phyloP scores from a whole-genome alignment of 176 grass and related monocot species.

The sorghum (Sorghum bicolor) region DNA sequence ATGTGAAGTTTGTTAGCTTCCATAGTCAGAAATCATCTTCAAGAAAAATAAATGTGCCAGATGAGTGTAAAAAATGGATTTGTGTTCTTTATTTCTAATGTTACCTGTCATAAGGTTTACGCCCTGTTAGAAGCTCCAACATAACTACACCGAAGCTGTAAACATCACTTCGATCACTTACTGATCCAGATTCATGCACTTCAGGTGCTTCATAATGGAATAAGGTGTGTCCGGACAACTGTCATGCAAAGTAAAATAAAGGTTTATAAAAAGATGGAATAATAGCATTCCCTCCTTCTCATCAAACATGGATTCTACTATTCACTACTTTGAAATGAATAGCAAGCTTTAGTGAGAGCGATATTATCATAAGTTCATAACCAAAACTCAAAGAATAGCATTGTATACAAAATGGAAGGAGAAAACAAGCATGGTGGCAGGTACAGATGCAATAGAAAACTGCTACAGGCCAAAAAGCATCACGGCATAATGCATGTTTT shows the following conservation, averaged over 20 bases:
- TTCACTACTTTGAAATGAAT: neutral
- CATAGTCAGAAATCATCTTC: neutral
- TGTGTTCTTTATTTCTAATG: neutral
- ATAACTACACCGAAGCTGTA: constrained; percentile 97
- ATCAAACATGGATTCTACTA: neutral
- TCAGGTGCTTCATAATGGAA: constrained; percentile 93
- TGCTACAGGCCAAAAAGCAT: neutral
- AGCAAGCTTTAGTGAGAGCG: neutral
- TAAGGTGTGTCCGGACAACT: constrained; percentile 66
- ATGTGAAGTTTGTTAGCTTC: constrained; percentile 11
- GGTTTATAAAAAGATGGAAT: constrained; percentile 13
- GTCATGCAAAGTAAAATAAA: constrained; percentile 26
- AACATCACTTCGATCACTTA: constrained; percentile 84
- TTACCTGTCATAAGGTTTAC: constrained; percentile 88
- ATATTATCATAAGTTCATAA: neutral
- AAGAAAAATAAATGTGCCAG: constrained; percentile 20
- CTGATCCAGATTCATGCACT: constrained; percentile 69
- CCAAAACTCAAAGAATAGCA: neutral
- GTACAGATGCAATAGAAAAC: neutral
- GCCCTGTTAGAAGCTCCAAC: constrained; percentile 95
- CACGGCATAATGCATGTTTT: neutral
- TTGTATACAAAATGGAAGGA: neutral
- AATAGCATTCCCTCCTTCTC: neutral
- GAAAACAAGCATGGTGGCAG: neutral
- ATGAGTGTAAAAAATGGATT: neutral